phyloP scores from a whole-genome alignment of 495 filamentous ascomycete species.

The Neurospora pannonica region DNA sequence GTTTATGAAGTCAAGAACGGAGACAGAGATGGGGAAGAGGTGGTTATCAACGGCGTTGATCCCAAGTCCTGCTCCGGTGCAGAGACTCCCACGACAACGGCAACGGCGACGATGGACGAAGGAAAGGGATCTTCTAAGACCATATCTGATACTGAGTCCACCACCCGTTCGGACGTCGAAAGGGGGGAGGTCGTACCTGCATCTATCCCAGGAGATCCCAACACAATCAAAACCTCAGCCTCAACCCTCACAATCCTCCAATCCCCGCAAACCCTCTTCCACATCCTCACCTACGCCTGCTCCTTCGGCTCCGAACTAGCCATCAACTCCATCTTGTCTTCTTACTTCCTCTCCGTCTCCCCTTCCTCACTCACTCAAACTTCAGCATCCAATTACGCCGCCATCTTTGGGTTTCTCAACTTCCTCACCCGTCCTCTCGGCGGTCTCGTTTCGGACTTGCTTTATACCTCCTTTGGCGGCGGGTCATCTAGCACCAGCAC shows the following conservation, averaged over 20 bases:
- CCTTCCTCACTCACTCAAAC: slow-evolving; percentile 58
- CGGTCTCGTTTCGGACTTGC: slow-evolving; percentile 61
- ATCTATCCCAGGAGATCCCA: too few species aligned
- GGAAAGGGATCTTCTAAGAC: slow-evolving; percentile 16
- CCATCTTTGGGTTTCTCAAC: slow-evolving; percentile 89
- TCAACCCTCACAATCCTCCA: slow-evolving; percentile 48
- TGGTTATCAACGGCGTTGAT: neutral
- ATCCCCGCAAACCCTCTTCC: slow-evolving; percentile 57
- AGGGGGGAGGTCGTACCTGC: slow-evolving; percentile 36
- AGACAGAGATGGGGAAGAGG: neutral
- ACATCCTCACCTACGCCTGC: slow-evolving; percentile 68
- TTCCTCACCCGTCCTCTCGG: slow-evolving; percentile 65
- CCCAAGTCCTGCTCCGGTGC: neutral
- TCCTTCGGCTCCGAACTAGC: slow-evolving; percentile 80
- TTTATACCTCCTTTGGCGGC: slow-evolving; percentile 51
- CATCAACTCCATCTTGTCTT: slow-evolving; percentile 72
- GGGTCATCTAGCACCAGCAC: too few species aligned
- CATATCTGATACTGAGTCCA: slow-evolving; percentile 23
- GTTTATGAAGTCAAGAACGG: slow-evolving; percentile 10
- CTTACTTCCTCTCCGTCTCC: slow-evolving; percentile 76
- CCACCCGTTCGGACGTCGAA: slow-evolving; percentile 20
- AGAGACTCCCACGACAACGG: neutral
- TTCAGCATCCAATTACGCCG: slow-evolving; percentile 63
- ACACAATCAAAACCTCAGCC: too few species aligned
- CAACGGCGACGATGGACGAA: neutral